Base-by-base conservation (phyloP, 768 basidiomycete genomes). In the Rhodosporidiobolus sp. region DNA sequence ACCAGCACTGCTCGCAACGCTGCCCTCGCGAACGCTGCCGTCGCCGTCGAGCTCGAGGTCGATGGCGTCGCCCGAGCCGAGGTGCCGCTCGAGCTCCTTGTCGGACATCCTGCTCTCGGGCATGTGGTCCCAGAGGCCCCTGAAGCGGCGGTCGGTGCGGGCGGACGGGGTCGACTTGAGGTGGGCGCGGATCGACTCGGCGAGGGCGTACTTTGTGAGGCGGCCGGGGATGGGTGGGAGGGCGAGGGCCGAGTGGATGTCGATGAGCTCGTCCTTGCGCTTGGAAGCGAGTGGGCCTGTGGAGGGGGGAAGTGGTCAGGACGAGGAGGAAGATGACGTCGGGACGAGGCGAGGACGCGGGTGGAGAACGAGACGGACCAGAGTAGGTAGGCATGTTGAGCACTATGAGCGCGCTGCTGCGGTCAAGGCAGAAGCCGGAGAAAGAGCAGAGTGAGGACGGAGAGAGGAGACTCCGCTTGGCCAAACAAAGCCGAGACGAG, bases 71-170 rank as follows among this genome's bases (percentile, higher is more conserved):
- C 59, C 54, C 24, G 22, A 28, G 26, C 50, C 22, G 22, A 70
- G 32, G 43, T 46, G 4, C 24, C 45, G n/a, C 46, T 54, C 53
- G 16, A 65, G 38, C 50, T 65, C 53, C 28, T 54, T 14, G 20
- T 62, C 53, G 24, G 0, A n/a, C 32, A 69, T 57, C 34, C 56
- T 14, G 20, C 28, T 32, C 62, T 72, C 71, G 49, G 52, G 65
- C 71, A 72, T 72, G 57, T 46, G 38, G 7, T 30, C 3, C 71
- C 71, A 72, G 20, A 72, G 12, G 0, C 46, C 71, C 5, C 17
- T 4, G 63, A 67, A 72, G 32, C 56, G 55, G 0, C 35, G 30
- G 45, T 72, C 66, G 9, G 54, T 2, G 8, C 71, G 48, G 1
- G 52, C 35, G 12, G 24, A 4, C 6, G 24, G 49, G 62, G 59